Evolutionary conservation across 2,329 filamentous ascomycete genomes (phyloP).

Genomic region (Botrytis sinoallii): DNA sequence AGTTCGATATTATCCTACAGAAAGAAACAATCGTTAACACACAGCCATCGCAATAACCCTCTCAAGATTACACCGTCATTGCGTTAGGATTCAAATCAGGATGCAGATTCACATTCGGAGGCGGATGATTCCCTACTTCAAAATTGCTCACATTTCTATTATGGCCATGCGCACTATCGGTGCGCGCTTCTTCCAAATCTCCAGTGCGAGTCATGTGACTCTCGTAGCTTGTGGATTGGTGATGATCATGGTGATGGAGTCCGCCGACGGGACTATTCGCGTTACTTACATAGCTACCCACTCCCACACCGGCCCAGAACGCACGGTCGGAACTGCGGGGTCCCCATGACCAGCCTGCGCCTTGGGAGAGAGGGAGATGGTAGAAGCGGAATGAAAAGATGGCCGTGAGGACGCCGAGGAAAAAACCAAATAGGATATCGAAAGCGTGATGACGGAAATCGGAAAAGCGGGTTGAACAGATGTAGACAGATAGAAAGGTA

Average conservation of each 20-base stretch:
- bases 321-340: slow-evolving; percentile 69
- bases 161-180: slow-evolving; percentile 7
- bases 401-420: slow-evolving; percentile 69
- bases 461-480: slow-evolving; percentile 81
- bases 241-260: slow-evolving; percentile 2
- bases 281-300: slow-evolving; percentile 37
- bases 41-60: not conserved
- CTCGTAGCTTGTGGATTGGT: not conserved
- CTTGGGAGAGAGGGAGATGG: slow-evolving; percentile 73
- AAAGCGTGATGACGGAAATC: slow-evolving; percentile 91
- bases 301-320: slow-evolving; percentile 72
- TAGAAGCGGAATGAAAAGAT: slow-evolving; percentile 82
- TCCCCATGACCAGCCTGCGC: slow-evolving; percentile 88
- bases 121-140: slow-evolving; percentile 2
- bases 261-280: slow-evolving; percentile 15
- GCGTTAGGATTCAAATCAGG: not conserved
- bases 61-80: not conserved
- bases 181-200: slow-evolving; percentile 20
- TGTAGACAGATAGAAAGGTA: slow-evolving; percentile 72
- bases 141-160: slow-evolving; percentile 12
- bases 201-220: slow-evolving; percentile 6
- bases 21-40: slow-evolving; percentile 13
- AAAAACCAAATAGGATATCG: slow-evolving; percentile 81
- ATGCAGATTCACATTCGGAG: not conserved
- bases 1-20: slow-evolving; percentile 24